A percentile compares a stretch with the other conserved stretches of the same genome.
Evolutionary conservation across 495 filamentous ascomycete genomes (phyloP).

Genomic region (Penicillium riverlandense): DNA sequence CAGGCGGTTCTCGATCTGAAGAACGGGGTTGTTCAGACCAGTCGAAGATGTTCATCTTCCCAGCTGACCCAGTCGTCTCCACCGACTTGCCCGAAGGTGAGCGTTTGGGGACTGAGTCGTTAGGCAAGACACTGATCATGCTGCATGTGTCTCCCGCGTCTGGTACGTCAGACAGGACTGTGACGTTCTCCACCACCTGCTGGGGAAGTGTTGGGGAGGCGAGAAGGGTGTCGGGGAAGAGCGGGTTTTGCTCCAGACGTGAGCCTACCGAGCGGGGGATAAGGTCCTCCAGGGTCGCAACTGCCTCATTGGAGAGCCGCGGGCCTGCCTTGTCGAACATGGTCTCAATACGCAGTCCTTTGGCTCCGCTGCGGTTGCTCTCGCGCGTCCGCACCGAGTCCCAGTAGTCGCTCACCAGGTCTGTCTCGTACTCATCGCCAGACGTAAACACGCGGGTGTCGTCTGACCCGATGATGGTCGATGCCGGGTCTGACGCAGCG

Average conservation of each 20-base stretch:
- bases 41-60: slow-evolving; percentile 61
- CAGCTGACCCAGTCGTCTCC: slow-evolving; percentile 11
- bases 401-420: slow-evolving; percentile 85
- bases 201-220: slow-evolving; percentile 37
- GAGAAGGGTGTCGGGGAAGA: slow-evolving; percentile 39
- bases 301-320: slow-evolving; percentile 47
- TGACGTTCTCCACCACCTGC: slow-evolving; percentile 6
- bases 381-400: slow-evolving; percentile 82
- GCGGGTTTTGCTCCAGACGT: slow-evolving; percentile 15
- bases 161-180: slow-evolving; percentile 18
- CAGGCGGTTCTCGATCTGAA: slow-evolving; percentile 38
- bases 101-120: slow-evolving; percentile 5
- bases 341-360: slow-evolving; percentile 63
- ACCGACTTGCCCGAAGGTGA: neutral
- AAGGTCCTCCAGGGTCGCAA: slow-evolving; percentile 49
- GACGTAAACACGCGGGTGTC: slow-evolving; percentile 68
- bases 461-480: slow-evolving; percentile 79
- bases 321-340: slow-evolving; percentile 79
- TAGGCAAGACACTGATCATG: slow-evolving; percentile 25
- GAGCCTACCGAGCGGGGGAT: slow-evolving; percentile 34
- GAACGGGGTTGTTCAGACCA: slow-evolving; percentile 67
- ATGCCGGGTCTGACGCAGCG: slow-evolving; percentile 62
- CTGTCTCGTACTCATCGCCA: slow-evolving; percentile 78
- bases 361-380: slow-evolving; percentile 51
- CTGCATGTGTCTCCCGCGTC: slow-evolving; percentile 23